Base-by-base conservation (phyloP, 2,329 filamentous ascomycete genomes). In the Aspergillus uvarum region DNA sequence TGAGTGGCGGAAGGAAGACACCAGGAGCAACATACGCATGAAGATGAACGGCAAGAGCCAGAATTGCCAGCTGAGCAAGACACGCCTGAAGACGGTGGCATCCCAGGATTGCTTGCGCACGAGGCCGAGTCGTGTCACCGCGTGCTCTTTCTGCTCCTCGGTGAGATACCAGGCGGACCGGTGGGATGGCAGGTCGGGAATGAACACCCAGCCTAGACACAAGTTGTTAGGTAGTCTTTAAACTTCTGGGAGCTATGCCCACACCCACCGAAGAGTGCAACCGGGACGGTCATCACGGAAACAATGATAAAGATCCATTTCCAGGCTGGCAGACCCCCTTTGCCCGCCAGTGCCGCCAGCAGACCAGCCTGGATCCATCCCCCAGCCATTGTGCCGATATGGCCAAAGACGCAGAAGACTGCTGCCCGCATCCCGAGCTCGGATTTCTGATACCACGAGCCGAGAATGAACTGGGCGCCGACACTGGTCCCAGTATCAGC, bases 331-430 rank as follows among this genome's bases (percentile, higher is more conserved):
- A 80, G 64, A 1, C 72, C 71, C 12, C 67, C 65, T 35, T 71
- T 72, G 2, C 74, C 76, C 24, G 73, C 70, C 1, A 80, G 61
- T 5, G 72, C 72, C 12, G 72, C 59, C 48, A 80, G 62, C 24
- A 80, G 60, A 2, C 73, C 77, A 0, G 77, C 77, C 60, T 80
- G 78, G 24, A 81, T 80, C 77, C 77, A 80, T 1, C 77, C 77
- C 3, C 78, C 78, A 0, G 78, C 73, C 76, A 80, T 79, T 26
- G 74, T 79, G 0, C 78, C 78, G 4, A 80, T 51, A 51, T 80
- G 76, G 0, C 78, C 77, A 49, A 79, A 79, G 0, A 73, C 72
- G 56, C 77, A 79, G 51, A 81, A 61, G 5, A 61, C 53, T 5
- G 59, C 59, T n/a, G 57, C 54, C 3, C 56, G 56, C 2, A 80